phyloP scores from a whole-genome alignment of 179 eudicot genomes.

The Patellifolia procumbens region DNA sequence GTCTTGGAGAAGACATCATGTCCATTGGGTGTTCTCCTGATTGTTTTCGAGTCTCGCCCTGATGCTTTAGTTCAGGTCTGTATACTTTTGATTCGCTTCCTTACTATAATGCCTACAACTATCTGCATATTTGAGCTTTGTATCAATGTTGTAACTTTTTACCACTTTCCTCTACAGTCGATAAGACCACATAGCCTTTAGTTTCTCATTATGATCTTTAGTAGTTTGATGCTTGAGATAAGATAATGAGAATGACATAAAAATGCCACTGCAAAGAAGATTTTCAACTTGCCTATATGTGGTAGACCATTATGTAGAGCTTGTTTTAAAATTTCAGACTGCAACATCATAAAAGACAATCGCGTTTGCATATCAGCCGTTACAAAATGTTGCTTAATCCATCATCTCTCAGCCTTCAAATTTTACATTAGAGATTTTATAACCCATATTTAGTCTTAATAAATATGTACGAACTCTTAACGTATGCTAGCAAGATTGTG shows the following conservation, averaged over 20 bases:
- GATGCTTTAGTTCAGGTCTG: constrained; percentile 94
- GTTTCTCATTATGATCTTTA: neutral
- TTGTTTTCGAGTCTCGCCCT: constrained; percentile 91
- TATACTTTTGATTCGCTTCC: neutral
- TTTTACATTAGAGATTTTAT: neutral
- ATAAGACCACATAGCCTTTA: neutral
- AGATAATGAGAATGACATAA: neutral
- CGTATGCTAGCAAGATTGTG: neutral
- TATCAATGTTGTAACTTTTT: neutral
- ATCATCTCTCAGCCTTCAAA: neutral
- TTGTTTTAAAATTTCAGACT: neutral
- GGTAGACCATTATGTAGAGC: neutral
- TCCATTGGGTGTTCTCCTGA: constrained; percentile 83
- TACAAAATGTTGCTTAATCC: neutral
- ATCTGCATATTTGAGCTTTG: neutral
- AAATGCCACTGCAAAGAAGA: neutral
- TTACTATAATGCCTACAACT: neutral
- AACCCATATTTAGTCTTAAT: neutral
- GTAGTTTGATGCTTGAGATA: neutral
- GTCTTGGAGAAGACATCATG: constrained; percentile 76
- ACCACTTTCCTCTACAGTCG: neutral
- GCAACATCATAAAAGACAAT: neutral
- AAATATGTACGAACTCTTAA: neutral
- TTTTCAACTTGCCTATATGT: neutral
- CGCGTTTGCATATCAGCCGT: neutral